Percentiles rank a stretch among this genome's conserved stretches.
phyloP scores from a whole-genome alignment of 2,329 filamentous ascomycete species.

The Cordyceps javanica region DNA sequence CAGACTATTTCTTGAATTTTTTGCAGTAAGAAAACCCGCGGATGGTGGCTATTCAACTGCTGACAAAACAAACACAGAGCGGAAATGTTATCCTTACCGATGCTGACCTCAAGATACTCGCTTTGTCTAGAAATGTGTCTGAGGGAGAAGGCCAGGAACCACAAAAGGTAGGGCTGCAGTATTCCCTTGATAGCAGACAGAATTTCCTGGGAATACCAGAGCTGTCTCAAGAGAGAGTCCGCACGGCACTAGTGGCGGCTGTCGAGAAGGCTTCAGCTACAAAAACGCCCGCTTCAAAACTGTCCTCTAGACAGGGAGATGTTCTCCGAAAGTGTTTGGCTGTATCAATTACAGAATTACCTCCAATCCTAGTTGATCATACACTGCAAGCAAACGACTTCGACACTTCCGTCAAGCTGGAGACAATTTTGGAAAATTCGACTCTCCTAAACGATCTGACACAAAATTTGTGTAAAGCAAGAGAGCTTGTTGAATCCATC shows the following conservation, averaged over 20 bases:
- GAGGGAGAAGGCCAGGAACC: conserved; percentile 81
- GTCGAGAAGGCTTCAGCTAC: conserved; percentile 49
- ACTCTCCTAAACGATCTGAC: conserved; percentile 60
- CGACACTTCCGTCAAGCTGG: conserved; percentile 60
- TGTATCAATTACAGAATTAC: conserved; percentile 79
- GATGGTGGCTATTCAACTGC: conserved; percentile 7
- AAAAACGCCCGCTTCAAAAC: conserved; percentile 47
- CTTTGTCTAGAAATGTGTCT: conserved; percentile 71
- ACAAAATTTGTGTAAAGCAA: conserved; percentile 61
- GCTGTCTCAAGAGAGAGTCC: conserved; percentile 68
- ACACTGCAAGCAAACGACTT: conserved; percentile 65
- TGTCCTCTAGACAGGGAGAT: conserved; percentile 68
- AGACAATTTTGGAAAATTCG: conserved; percentile 64
- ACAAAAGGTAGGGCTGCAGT: conserved; percentile 68
- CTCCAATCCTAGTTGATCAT: conserved; percentile 84
- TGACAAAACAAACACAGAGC: conserved; percentile 36
- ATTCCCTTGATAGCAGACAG: conserved; percentile 75
- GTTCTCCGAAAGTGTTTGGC: conserved; percentile 74
- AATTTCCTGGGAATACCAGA: conserved; percentile 72
- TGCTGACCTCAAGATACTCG: conserved; percentile 72
- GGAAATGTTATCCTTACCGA: conserved; percentile 95
- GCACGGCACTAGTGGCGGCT: conserved; percentile 60
- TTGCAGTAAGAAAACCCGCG: conserved; percentile 46
- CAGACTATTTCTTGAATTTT: conserved; percentile 87
- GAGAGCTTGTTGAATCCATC: conserved; percentile 62